Percentiles rank a stretch among this genome's conserved stretches.
These are phyloP conservation scores for Syzygium aqueum DNA, from an alignment of 345 rosid genomes.

Conservation along the genomic window DNA sequence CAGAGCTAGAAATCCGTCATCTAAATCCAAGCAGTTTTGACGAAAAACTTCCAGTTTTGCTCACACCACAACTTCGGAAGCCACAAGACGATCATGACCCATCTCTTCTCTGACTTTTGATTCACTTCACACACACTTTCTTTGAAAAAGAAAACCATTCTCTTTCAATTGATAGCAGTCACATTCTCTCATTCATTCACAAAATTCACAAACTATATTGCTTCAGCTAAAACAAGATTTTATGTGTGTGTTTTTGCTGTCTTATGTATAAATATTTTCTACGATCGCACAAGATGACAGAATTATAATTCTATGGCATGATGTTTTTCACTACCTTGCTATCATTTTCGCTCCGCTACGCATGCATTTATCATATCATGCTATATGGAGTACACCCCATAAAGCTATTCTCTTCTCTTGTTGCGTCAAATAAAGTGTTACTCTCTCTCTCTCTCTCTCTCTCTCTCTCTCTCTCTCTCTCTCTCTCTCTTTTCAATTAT, in stretches of 20 bases:
- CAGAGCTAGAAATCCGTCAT: neutral
- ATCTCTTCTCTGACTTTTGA: neutral
- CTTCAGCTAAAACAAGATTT: neutral
- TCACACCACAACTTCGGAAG: slow-evolving; percentile 23
- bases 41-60: neutral
- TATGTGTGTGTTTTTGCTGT: neutral
- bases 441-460: neutral
- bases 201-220: neutral
- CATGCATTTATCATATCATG: neutral
- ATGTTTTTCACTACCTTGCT: neutral
- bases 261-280: neutral
- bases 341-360: neutral
- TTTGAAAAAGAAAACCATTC: neutral
- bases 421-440: neutral
- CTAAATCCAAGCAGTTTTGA: neutral
- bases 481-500: slow-evolving; percentile 7
- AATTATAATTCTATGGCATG: neutral
- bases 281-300: neutral
- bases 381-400: neutral
- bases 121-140: neutral
- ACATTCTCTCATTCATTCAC: neutral
- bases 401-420: neutral
- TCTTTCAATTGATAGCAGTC: neutral
- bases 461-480: rapidly evolving
- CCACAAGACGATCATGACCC: neutral